Evolutionary conservation across 2,329 filamentous ascomycete species (phyloP), one percentile per base, ranked within the genome.

Genomic region (Botrytis sinoallii): DNA sequence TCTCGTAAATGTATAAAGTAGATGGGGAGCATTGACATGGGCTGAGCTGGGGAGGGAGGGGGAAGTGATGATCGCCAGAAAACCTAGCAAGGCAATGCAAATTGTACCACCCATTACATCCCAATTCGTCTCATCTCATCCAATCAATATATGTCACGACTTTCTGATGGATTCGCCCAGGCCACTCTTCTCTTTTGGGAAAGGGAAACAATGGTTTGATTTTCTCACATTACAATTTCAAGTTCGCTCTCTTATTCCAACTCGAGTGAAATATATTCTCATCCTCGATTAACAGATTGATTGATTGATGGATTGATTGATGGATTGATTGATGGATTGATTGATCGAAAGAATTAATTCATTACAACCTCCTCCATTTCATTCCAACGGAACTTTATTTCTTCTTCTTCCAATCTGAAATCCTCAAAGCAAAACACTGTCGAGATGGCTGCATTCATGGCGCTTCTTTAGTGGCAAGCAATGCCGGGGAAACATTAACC

Each of bases 381-480:
- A 18, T 18, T 29, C 14, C 6, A 18, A 29, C 52, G n/a, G n/a
- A 29, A 55, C 25, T 55, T 55, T 55, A 18, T 55, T 55, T 40
- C 35, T 40, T 40, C 32, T n/a, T n/a, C 35, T 4, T 57, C 63
- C 42, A 65, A 65, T 42, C 4, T 29, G 32, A 9, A 52, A 52
- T 20, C 12, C 65, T 68, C 14, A 40, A n/a, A 55, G n/a, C 29
- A 57, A 57, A 57, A 57, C 52, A 55, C 57, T 68, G 14, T 68
- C 48, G 60, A 65, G 8, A 71, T 72, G 71, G 63, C 63, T 72
- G 65, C 65, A 68, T 68, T 48, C 5, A 72, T 60, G 64, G 71
- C 71, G 71, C 32, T 72, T 72, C 64, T 69, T 35, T 72, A 60
- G 52, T 60, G 64, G 63, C 44, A 60, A 48, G 61, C 52, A 60